A percentile compares a stretch with the other conserved stretches of the same genome.
These are phyloP conservation scores for Codiaeum variegatum DNA, from an alignment of 441 rosid genomes.

Conservation along the genomic window DNA sequence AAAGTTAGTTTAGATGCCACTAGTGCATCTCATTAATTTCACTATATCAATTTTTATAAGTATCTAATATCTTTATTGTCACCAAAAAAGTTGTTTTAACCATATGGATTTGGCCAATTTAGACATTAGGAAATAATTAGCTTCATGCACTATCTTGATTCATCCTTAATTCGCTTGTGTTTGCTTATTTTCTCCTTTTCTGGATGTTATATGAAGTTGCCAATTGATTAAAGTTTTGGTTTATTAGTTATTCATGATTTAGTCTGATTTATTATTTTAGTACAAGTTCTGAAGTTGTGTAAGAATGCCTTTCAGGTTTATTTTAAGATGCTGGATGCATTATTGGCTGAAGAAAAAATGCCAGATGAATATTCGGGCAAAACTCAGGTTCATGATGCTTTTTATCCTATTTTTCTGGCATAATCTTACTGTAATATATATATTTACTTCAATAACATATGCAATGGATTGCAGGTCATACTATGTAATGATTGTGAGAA, in stretches of 20 bases:
- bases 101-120: neutral
- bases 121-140: neutral
- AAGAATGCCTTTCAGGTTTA: slow-evolving; percentile 48
- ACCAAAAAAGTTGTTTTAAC: neutral
- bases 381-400: slow-evolving; percentile 58
- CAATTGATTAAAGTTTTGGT: neutral
- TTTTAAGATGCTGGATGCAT: slow-evolving; percentile 76
- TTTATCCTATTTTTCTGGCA: neutral
- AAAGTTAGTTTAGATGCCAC: neutral
- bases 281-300: slow-evolving; percentile 10
- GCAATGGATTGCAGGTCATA: slow-evolving; percentile 42
- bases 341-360: slow-evolving; percentile 71
- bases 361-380: slow-evolving; percentile 62
- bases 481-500: slow-evolving; percentile 86
- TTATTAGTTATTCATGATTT: neutral
- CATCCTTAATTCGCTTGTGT: neutral
- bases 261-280: neutral
- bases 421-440: neutral
- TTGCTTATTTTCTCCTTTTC: neutral
- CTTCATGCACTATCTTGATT: neutral
- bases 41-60: neutral
- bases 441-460: neutral
- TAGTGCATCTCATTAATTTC: neutral
- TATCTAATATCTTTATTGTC: neutral
- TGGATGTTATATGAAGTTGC: neutral